Evolutionary conservation across 2,329 filamentous ascomycete species (phyloP), one percentile per base, ranked within the genome.

Genomic region (Calcarisporium arbuscula): DNA sequence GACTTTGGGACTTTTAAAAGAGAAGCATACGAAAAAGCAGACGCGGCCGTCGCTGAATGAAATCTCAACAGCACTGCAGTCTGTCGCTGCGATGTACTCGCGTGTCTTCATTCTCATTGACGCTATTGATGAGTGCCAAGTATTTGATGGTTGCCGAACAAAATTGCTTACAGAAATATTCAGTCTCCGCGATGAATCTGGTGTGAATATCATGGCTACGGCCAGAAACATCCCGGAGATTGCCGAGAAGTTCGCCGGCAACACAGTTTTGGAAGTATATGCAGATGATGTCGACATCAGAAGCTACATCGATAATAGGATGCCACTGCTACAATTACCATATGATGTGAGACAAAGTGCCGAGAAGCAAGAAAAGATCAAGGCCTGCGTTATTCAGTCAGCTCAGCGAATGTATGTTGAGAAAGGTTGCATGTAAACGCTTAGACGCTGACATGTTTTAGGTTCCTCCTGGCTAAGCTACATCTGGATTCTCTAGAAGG

Each of bases 381-480:
- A 18, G 6, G 16, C 18, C 8, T 19, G 7, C n/a, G 31, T 40
- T 14, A 9, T 34, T 4, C 20, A 16, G 8, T 20, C 30, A 7
- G 23, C 21, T 20, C 23, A 35, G 5, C 28, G 28, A 20, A 32
- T 17, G 34, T 32, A 25, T 16, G 14, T 23, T 16, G 6, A 14
- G 16, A 18, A 6, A 4, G 3, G n/a, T n/a, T n/a, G n/a, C n/a
- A 14, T 11, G 10, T 12, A 11, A 26, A 5, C 3, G 8, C 5
- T 14, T 10, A 30, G 17, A 35, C 18, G 4, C n/a, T 2, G 6
- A 28, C 7, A 47, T 40, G 36, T 50, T 51, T 22, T 8, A 47
- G 42, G 36, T 50, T 51, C 22, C 35, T 47, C 6, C 38, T 49
- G 5, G 42, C 44, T 2, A 33, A 40, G 14, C 36, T 50, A 5